Base-by-base conservation (phyloP, 306 rosid genomes). In the Acacia acuminata region DNA sequence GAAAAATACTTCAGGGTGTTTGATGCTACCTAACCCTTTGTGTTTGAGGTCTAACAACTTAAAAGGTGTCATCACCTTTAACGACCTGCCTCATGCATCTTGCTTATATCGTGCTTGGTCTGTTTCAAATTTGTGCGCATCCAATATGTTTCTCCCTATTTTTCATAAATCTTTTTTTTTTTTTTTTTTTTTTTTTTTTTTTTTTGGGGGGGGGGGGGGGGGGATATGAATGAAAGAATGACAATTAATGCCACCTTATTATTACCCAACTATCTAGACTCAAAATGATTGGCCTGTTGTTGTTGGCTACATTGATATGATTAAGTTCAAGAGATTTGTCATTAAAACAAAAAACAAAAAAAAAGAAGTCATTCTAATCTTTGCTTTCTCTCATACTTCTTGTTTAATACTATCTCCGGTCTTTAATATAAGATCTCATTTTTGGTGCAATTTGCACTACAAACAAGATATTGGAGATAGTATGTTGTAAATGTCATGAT, bases 331-430 rank as follows among this genome's bases (percentile, higher is more conserved):
- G 40, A 64, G 40, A 63, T 64, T 64, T 63, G 38, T 63, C 40
- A 27, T 30, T 11, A n/a, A n/a, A n/a, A n/a, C n/a, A n/a, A n/a
- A n/a, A n/a, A n/a, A n/a, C n/a, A n/a, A n/a, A n/a, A n/a, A n/a
- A n/a, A 27, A n/a, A 77, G 3, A 43, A 76, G 77, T 20, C 61
- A n/a, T 17, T 34, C 20, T 69, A 32, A 55, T 51, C 16, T 12
- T 51, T 69, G 44, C 82, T 48, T 30, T 50, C 44, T 45, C 43
- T 84, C 15, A 58, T 34, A 65, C 56, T 34, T 70, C 75, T 17
- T 78, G 69, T 83, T 16, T 38, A 8, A 10, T 51, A 36, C 7
- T 5, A 38, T 0, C 42, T 38, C 42, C 1, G 8, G 1, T 38
- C 42, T 38, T 38, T 38, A 38, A 38, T 6, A 38, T 38, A 38